Evolutionary conservation across 208 protist species (phyloP).

Genomic region (Acanthamoeba sp.): DNA sequence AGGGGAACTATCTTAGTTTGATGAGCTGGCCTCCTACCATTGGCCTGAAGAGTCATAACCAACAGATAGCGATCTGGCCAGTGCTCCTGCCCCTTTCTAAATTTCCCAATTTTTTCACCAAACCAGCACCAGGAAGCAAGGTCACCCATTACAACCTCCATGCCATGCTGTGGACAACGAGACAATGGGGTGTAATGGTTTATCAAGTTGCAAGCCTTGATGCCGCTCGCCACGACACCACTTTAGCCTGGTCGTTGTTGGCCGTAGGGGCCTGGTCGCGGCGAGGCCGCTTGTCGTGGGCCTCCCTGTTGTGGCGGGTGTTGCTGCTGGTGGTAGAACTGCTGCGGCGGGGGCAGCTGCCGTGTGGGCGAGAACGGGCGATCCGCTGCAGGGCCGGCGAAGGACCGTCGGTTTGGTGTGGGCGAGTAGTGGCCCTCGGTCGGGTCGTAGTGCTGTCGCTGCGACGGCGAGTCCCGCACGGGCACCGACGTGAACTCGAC

Average conservation of each 20-base stretch:
- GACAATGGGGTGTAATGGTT: too few species aligned
- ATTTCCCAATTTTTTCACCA: too few species aligned
- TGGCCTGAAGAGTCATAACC: too few species aligned
- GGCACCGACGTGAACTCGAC: not conserved
- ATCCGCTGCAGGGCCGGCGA: not conserved
- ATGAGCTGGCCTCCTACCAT: too few species aligned
- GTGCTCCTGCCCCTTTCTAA: too few species aligned
- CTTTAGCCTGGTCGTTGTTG: not conserved
- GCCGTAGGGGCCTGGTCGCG: not conserved
- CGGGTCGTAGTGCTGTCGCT: not conserved
- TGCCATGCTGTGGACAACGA: too few species aligned
- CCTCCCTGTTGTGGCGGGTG: not conserved
- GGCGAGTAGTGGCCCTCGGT: conserved; percentile 12
- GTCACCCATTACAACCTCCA: too few species aligned
- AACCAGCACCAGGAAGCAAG: too few species aligned
- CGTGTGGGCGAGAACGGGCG: not conserved
- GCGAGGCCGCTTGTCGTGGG: not conserved
- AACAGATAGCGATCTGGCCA: too few species aligned
- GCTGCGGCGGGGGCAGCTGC: not conserved
- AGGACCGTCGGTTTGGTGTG: not conserved
- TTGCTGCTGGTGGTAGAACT: too few species aligned
- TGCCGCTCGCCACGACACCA: too few species aligned
- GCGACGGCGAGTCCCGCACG: not conserved
- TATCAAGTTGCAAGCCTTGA: not conserved
- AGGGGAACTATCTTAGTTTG: too few species aligned